Evolutionary conservation across 768 basidiomycete genomes (phyloP), one percentile per base, ranked within the genome.

Genomic region (Dioszegia crocea): DNA sequence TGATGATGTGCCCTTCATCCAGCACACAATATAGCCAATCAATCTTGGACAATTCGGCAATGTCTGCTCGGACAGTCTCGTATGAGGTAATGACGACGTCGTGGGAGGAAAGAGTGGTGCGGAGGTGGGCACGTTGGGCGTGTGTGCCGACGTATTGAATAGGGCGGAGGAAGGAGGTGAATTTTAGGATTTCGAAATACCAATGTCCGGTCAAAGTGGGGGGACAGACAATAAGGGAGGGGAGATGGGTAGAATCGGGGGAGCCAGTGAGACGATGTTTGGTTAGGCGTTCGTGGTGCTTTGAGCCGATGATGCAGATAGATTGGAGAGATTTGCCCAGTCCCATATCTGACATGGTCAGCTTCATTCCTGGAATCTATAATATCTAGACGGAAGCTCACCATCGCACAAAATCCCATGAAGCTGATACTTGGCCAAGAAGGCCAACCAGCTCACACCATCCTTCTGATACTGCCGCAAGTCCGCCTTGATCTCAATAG

Each of bases 341-440:
- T 57, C 96, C 96, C 94, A 98, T 99, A 73, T 99, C 94, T 98
- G 67, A 23, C 4, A n/a, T 40, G 43, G 57, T 57, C 51, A 56
- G 56, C 60, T 55, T 21, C 46, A 11, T 44, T 12, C 6, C 5
- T 30, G 51, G 23, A 16, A n/a, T 12, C 8, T n/a, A n/a, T n/a
- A n/a, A n/a, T n/a, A n/a, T n/a, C n/a, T n/a, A n/a, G n/a, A n/a
- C n/a, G n/a, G n/a, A n/a, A n/a, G 74, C 83, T 63, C 67, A 91
- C 94, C 96, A 70, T 99, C 96, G 73, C 96, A 99, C 27, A 99
- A 85, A 67, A 98, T 90, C 14, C 96, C 96, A 73, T 99, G 96
- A 2, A 99, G 78, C 70, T 98, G 96, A 75, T 96, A 99, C 75
- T 96, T 97, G 19, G 91, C 89, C 36, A 99, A 81, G 81, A 99